A percentile compares a stretch with the other conserved stretches of the same genome.
phyloP scores from a whole-genome alignment of 2,329 filamentous ascomycete species.

The Neofusicoccum laricinum region DNA sequence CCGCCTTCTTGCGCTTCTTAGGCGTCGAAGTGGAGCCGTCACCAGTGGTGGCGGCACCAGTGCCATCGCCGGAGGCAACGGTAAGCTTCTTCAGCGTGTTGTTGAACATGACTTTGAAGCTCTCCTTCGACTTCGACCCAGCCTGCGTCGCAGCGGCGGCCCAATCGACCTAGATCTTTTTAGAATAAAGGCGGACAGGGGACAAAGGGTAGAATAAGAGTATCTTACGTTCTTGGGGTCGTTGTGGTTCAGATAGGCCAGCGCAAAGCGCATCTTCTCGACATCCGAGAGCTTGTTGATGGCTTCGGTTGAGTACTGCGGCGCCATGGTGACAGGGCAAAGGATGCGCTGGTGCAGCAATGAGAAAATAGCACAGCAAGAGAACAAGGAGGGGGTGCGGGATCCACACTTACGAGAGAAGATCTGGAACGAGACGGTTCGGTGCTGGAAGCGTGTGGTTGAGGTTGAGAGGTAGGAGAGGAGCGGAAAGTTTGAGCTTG shows the following conservation, averaged over 20 bases:
- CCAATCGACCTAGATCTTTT: constrained; percentile 6
- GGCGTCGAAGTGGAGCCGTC: not conserved
- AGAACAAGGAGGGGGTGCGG: not conserved
- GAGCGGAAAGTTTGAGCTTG: not conserved
- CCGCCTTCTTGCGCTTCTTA: not conserved
- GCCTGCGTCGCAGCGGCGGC: not conserved
- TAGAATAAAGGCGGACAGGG: not conserved
- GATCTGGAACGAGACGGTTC: not conserved
- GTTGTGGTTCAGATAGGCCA: constrained; percentile 1
- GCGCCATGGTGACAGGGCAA: not conserved
- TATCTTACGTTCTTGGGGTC: not conserved
- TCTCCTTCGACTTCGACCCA: not conserved
- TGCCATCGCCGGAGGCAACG: too few species aligned
- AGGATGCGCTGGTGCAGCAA: not conserved
- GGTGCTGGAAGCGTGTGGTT: not conserved
- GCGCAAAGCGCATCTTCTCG: not conserved
- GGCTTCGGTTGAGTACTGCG: not conserved
- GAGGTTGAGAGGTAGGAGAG: not conserved
- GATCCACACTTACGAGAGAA: not conserved
- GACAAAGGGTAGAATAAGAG: not conserved
- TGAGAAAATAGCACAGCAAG: not conserved
- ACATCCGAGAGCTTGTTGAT: not conserved
- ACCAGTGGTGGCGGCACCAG: too few species aligned
- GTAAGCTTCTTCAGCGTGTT: not conserved
- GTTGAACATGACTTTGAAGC: not conserved